Base-by-base conservation (phyloP, 1,139 yeast species). In the Yamadazyma aaseri region DNA sequence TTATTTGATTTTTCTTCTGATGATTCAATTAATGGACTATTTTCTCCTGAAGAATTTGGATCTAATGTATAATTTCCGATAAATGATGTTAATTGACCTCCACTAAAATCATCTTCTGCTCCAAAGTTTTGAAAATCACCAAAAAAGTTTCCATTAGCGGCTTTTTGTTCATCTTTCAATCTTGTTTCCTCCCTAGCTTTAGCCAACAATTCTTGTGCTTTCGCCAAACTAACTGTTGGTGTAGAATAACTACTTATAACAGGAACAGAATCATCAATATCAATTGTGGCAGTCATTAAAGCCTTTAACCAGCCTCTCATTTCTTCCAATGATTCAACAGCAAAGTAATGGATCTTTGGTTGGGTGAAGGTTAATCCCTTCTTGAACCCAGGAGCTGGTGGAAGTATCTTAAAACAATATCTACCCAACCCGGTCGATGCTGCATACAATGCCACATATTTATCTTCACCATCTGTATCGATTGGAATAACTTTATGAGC, bases 231-330 rank as follows among this genome's bases (percentile, higher is more conserved):
- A 9, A 92, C 92, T 0, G 97, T 92, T 11, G 97, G 97, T 0
- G 97, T 87, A 6, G 84, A 81, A 57, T 96, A 92, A 20, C 97
- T 85, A 42, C 96, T 85, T n/a, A 90, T 84, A 3, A 87, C 94
- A 0, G 98, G 97, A 10, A 86, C 87, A 2, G 86, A 63, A 41
- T 92, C 97, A 60, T 94, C 98, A 34, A 95, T 74, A 56, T 92
- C 99, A 49, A 92, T 94, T 0, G 98, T 92, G 0, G 97, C 95
- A 41, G 92, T 87, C 79, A 90, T 86, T 42, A 92, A 66, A 0
- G 97, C 96, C 38, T 90, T 86, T 77, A 90, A 81, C 99, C 99
- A 92, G 1, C 76, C 78, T 53, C 96, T 73, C 96, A 92, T 85
- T 43, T 90, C 97, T 33, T 87, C 96, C 39, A 73, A 78, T 1